Conservation (phyloP, 805 yeast genomes). For the Teunomyces cretensis region DNA sequence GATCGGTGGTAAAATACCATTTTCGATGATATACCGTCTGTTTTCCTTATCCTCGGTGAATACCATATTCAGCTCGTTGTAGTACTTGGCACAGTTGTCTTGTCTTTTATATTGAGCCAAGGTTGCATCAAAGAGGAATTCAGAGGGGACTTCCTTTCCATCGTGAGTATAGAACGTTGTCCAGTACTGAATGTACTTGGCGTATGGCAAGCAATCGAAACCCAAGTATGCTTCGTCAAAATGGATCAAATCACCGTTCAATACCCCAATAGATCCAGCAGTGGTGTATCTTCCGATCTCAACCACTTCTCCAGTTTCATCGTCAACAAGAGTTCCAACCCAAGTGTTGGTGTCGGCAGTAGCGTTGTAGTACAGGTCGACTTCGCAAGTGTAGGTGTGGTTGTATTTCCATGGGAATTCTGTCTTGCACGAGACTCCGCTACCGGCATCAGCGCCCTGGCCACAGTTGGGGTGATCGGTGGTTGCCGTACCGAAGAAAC, state of each 20-base stretch:
- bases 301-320: not conserved
- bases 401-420: constrained; percentile 5
- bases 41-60: not conserved
- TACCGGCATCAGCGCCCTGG: constrained; percentile 9
- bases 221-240: not conserved
- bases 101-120: not conserved
- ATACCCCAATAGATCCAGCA: not conserved
- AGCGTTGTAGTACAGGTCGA: not conserved
- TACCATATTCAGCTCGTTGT: not conserved
- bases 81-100: not conserved
- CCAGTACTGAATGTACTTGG: not conserved
- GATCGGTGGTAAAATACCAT: not conserved
- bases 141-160: not conserved
- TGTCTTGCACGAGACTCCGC: constrained; percentile 6
- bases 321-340: not conserved
- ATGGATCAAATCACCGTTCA: not conserved
- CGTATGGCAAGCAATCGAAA: not conserved
- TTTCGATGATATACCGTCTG: not conserved
- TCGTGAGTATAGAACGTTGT: not conserved
- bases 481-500: constrained; percentile 8
- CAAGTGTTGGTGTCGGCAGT: not conserved
- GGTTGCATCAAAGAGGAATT: no score
- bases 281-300: not conserved
- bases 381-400: constrained; percentile 6
- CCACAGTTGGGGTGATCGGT: constrained; percentile 6